phyloP scores from a whole-genome alignment of 345 rosid species.

The Citrus australasica region DNA sequence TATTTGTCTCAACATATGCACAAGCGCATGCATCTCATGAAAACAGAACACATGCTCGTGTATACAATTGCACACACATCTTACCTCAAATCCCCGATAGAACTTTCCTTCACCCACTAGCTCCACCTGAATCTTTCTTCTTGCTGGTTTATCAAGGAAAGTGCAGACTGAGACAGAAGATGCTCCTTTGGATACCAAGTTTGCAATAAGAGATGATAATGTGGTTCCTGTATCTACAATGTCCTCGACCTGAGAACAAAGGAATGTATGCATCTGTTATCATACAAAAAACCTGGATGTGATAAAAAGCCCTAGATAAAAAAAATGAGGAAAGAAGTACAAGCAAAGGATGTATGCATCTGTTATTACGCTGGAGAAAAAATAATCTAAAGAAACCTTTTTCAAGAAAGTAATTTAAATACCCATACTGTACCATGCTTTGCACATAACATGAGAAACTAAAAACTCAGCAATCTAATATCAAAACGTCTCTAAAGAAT shows the following conservation, averaged over 20 bases:
- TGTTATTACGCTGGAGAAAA: not conserved
- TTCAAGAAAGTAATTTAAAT: not conserved
- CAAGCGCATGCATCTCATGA: not conserved
- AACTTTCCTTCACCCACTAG: slow-evolving; percentile 76
- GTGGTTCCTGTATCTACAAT: slow-evolving; percentile 91
- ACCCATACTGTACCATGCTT: not conserved
- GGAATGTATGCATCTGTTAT: no score
- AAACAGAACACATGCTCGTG: not conserved
- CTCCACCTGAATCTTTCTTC: slow-evolving; percentile 64
- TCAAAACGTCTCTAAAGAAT: not conserved
- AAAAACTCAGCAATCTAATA: no score
- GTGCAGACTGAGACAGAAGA: slow-evolving; percentile 83
- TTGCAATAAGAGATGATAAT: slow-evolving; percentile 51
- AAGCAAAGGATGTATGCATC: not conserved
- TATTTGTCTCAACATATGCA: not conserved
- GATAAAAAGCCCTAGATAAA: not conserved
- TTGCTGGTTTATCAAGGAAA: slow-evolving; percentile 68
- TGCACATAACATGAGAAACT: not conserved
- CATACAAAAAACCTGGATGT: not conserved
- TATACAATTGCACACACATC: not conserved
- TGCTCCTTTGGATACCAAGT: slow-evolving; percentile 56
- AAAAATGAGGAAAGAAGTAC: not conserved
- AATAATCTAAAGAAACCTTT: not conserved
- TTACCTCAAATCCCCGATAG: slow-evolving; percentile 82
- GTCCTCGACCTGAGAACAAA: slow-evolving; percentile 70